Evolutionary conservation across 2,329 filamentous ascomycete species (phyloP), one percentile per base, ranked within the genome.

Genomic region (Xylaria sp.): DNA sequence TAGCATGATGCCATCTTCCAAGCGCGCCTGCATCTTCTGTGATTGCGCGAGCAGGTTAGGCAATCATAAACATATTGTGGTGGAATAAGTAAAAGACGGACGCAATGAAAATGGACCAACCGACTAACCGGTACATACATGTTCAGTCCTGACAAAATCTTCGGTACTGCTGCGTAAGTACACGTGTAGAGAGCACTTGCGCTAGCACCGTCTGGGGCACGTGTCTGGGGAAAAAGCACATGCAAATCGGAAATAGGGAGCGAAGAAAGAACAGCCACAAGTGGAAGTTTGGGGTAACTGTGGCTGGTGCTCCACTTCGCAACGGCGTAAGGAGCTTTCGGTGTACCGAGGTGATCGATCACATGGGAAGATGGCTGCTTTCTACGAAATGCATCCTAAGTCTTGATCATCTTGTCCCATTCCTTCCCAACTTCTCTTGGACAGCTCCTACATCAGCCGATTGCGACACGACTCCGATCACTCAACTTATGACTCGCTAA

Each of bases 321-420:
- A 32, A 53, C 28, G 34, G 50, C 52, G 53, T 60, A 30, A 41
- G 20, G 53, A 63, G 56, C 55, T 66, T 45, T 23, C 32, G 41
- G 43, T 23, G 41, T 69, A 63, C 67, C 67, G 67, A 69, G 67
- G 67, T 59, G 63, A 63, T 62, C 39, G n/a, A 67, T 69, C 67
- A 69, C 67, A 69, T 69, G 67, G 65, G 36, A 68, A 67, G 55
- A 57, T 28, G 34, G 55, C 55, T 25, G 46, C 63, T 53, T 53
- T 25, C 43, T 46, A 46, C 55, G 60, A 59, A 52, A 53, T 28
- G 20, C 53, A 56, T 63, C 56, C 15, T 32, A 36, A 4, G 30
- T 43, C 36, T 41, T 25, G 20, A 57, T 57, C 12, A 23, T 39
- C 45, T 30, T 36, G 52, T 34, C 36, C 39, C 52, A 60, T 25